These are phyloP conservation scores for Neonectria magnoliae DNA, from an alignment of 2,329 filamentous ascomycete genomes.

Conservation along the genomic window DNA sequence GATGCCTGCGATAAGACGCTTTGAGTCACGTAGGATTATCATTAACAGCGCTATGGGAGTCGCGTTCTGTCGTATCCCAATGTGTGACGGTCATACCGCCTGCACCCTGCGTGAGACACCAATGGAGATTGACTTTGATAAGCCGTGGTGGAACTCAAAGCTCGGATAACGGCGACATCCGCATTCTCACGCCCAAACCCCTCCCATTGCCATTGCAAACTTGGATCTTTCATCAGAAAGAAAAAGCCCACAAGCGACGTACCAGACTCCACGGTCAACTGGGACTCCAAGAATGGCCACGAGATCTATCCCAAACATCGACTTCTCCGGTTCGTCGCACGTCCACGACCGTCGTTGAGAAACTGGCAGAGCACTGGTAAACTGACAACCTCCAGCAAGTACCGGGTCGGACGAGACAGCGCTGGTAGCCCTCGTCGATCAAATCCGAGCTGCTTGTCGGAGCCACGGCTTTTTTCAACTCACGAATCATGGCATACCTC, in stretches of 20 bases:
- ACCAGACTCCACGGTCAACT: no score
- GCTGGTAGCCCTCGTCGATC: not conserved
- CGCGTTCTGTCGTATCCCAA: no score
- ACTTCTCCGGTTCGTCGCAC: constrained; percentile 14
- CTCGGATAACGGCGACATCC: not conserved
- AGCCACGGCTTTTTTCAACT: constrained; percentile 24
- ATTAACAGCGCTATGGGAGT: no score
- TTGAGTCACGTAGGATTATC: no score
- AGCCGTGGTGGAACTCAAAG: not conserved
- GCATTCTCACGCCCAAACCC: not conserved
- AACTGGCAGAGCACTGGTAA: not conserved
- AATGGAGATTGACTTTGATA: not conserved
- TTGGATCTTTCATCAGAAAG: not conserved
- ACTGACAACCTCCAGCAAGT: not conserved
- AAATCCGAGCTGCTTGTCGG: constrained; percentile 11
- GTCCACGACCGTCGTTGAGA: not conserved
- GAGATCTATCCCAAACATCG: constrained; percentile 16
- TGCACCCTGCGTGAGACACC: not conserved
- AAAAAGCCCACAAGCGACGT: not conserved
- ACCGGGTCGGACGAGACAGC: not conserved
- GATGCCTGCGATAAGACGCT: no score
- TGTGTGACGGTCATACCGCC: no score
- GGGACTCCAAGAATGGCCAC: not conserved
- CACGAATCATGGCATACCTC: constrained; percentile 16
- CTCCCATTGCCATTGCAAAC: not conserved